Conservation (phyloP, 176 grass and related monocot genomes). For the Oryza meyeriana region DNA sequence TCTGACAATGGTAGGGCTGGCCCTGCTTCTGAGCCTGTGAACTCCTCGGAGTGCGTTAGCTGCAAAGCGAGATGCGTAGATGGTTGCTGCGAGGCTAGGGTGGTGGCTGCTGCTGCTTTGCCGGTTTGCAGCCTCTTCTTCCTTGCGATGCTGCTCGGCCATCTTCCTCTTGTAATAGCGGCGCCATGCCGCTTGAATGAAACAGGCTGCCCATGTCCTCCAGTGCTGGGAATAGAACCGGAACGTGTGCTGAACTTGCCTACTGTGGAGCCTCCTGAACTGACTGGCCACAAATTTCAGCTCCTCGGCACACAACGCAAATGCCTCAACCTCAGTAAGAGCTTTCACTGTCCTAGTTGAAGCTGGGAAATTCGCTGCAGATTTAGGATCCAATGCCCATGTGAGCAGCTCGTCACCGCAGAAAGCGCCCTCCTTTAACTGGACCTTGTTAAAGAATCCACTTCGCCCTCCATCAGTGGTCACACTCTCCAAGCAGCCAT, state of each 20-base stretch:
- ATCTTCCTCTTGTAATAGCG: constrained; percentile 75
- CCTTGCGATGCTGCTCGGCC: constrained; percentile 46
- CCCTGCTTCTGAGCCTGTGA: constrained; percentile 65
- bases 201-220: constrained; percentile 86
- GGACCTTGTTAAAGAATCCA: constrained; percentile 83
- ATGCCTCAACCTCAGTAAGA: constrained; percentile 81
- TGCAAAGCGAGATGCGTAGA: constrained; percentile 79
- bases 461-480: constrained; percentile 88
- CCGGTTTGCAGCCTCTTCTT: constrained; percentile 45
- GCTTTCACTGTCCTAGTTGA: constrained; percentile 77
- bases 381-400: constrained; percentile 93
- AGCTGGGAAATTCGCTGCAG: constrained; percentile 68
- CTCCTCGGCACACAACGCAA: constrained; percentile 66
- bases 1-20: constrained; percentile 45
- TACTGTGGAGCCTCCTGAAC: constrained; percentile 89
- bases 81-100: constrained; percentile 74
- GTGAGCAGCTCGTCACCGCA: constrained; percentile 90
- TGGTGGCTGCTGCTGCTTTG: constrained; percentile 38
- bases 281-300: constrained; percentile 90
- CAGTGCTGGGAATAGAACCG: constrained; percentile 84
- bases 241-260: constrained; percentile 91
- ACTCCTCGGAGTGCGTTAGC: constrained; percentile 78
- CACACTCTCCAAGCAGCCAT: constrained; percentile 75
- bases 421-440: constrained; percentile 77
- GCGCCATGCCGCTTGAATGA: constrained; percentile 87